Conservation (phyloP, 257 asterid genomes). For the Solanum clarkiae region DNA sequence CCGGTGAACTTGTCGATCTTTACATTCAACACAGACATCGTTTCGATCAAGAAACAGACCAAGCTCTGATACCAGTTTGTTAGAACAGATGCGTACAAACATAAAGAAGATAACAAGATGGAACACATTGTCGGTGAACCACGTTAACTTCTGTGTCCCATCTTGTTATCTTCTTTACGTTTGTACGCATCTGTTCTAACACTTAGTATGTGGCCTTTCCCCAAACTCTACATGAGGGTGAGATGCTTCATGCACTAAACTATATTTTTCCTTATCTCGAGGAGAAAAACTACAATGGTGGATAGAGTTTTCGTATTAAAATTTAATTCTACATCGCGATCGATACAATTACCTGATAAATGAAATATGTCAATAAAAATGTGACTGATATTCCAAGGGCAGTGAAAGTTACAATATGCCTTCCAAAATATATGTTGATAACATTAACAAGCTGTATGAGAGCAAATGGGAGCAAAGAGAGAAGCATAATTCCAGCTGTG, state of each 20-base stretch:
- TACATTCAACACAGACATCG: too few relatives aligned
- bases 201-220: not conserved
- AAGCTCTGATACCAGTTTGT: too few relatives aligned
- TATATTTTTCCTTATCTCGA: not conserved
- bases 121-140: too few relatives aligned
- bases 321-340: not conserved
- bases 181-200: too few relatives aligned
- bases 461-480: slow-evolving; percentile 35
- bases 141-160: too few relatives aligned
- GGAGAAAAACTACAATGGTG: not conserved
- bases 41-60: too few relatives aligned
- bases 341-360: slow-evolving; percentile 23
- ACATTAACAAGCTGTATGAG: slow-evolving; percentile 18
- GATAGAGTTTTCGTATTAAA: not conserved
- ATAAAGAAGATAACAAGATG: too few relatives aligned
- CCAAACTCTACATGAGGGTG: not conserved
- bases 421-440: not conserved
- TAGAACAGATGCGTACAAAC: too few relatives aligned
- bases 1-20: too few relatives aligned
- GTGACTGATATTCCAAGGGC: slow-evolving; percentile 20
- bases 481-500: slow-evolving; percentile 41
- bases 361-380: slow-evolving; percentile 24
- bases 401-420: slow-evolving; percentile 11
- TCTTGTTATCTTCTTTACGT: too few relatives aligned
- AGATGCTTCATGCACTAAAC: not conserved